Percentiles rank a stretch among this genome's conserved stretches.
phyloP scores from a whole-genome alignment of 1,284 basidiomycete genomes.

The Phlebopus sp. region DNA sequence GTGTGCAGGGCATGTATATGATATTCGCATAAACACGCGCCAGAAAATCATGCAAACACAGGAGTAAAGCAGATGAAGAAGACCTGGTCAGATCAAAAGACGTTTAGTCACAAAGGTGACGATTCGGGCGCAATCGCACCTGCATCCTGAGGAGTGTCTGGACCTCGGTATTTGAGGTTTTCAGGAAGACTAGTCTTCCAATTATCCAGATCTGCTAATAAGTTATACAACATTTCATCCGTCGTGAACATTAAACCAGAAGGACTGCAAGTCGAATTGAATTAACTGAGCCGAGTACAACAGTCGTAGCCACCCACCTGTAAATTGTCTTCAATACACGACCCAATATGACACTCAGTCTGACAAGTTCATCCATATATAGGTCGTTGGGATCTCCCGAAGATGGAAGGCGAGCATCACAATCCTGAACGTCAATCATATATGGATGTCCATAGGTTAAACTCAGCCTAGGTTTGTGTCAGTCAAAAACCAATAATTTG shows the following conservation, averaged over 20 bases:
- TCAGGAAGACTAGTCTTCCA: constrained; percentile 80
- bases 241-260: constrained; percentile 81
- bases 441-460: constrained; percentile 82
- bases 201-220: constrained; percentile 72
- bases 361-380: constrained; percentile 84
- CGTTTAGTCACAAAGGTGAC: constrained; percentile 6
- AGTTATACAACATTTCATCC: constrained; percentile 68
- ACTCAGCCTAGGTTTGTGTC: constrained; percentile 54
- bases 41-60: constrained; percentile 89
- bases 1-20: constrained; percentile 81
- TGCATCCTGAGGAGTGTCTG: constrained; percentile 55
- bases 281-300: background rate
- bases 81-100: constrained; percentile 44
- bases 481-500: constrained; percentile 8
- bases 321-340: constrained; percentile 90
- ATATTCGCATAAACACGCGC: constrained; percentile 94
- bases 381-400: constrained; percentile 69
- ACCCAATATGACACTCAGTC: constrained; percentile 84
- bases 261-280: constrained; percentile 49
- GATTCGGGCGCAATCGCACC: constrained; percentile 45
- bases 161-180: constrained; percentile 70
- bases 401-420: constrained; percentile 85
- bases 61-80: constrained; percentile 84
- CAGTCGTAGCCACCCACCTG: constrained; percentile 49
- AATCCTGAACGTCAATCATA: constrained; percentile 92